phyloP scores from a whole-genome alignment of 2,329 filamentous ascomycete species.

The Cryphonectria japonica region DNA sequence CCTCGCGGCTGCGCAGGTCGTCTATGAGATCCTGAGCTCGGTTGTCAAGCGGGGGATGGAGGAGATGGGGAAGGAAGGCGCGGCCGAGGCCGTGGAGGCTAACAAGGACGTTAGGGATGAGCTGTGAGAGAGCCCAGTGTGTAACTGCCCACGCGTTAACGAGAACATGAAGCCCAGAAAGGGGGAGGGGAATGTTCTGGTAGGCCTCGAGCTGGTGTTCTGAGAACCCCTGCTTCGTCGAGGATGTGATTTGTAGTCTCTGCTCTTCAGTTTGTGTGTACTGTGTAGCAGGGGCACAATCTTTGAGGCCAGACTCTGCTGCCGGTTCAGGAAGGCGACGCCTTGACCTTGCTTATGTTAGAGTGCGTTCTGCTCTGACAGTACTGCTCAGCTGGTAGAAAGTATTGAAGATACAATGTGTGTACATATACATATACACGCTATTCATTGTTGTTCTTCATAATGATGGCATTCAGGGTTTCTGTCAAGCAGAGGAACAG shows the following conservation, averaged over 20 bases:
- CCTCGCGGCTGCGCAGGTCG: constrained; percentile 80
- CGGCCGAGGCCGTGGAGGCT: constrained; percentile 32
- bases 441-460: too few species aligned
- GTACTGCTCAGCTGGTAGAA: neutral
- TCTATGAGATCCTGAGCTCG: constrained; percentile 81
- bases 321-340: neutral
- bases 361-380: neutral
- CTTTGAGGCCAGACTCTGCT: neutral
- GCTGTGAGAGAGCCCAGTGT: neutral
- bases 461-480: too few species aligned
- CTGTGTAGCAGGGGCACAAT: neutral
- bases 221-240: neutral
- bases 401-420: too few species aligned
- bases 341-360: neutral
- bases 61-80: constrained; percentile 42
- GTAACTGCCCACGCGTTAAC: neutral
- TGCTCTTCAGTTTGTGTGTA: neutral
- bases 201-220: neutral
- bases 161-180: neutral
- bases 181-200: neutral
- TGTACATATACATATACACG: too few species aligned
- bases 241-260: neutral
- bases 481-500: too few species aligned
- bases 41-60: constrained; percentile 56
- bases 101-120: constrained; percentile 37